Percentiles rank a stretch among this genome's conserved stretches.
Conservation (phyloP, 371 early-diverging fungal genomes). For the Rhizopus stolonifer region DNA sequence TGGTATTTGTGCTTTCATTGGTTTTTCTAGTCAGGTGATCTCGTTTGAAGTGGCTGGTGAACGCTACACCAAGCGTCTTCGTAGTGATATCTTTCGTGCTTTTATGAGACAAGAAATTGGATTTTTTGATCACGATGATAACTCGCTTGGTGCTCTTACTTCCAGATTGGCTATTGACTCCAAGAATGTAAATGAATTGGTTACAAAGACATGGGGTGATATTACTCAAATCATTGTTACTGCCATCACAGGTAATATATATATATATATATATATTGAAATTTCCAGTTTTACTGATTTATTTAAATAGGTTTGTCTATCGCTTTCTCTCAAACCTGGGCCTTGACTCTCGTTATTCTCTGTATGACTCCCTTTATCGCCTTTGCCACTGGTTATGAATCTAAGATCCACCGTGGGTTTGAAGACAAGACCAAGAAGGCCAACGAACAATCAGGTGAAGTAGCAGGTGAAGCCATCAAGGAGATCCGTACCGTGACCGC, state of each 20-base stretch:
- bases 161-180: slow-evolving; percentile 85
- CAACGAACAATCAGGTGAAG: slow-evolving; percentile 70
- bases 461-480: slow-evolving; percentile 83
- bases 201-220: slow-evolving; percentile 68
- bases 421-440: slow-evolving; percentile 65
- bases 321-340: slow-evolving; percentile 58
- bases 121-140: slow-evolving; percentile 82
- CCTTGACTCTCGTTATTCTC: slow-evolving; percentile 59
- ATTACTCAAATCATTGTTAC: slow-evolving; percentile 57
- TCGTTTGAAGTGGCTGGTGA: slow-evolving; percentile 56
- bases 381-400: slow-evolving; percentile 45
- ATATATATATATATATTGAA: too few species aligned
- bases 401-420: slow-evolving; percentile 51
- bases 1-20: slow-evolving; percentile 53
- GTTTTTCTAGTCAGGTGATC: slow-evolving; percentile 36
- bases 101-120: slow-evolving; percentile 81
- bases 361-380: slow-evolving; percentile 53
- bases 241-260: slow-evolving; percentile 36
- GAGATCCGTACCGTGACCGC: slow-evolving; percentile 87
- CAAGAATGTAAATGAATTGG: slow-evolving; percentile 62
- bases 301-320: slow-evolving; percentile 38
- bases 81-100: slow-evolving; percentile 57
- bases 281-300: too few species aligned
- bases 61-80: slow-evolving; percentile 60
- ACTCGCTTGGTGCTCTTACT: slow-evolving; percentile 83